Evolutionary conservation across 2,329 filamentous ascomycete species (phyloP).

Genomic region (Fusarium humuli): DNA sequence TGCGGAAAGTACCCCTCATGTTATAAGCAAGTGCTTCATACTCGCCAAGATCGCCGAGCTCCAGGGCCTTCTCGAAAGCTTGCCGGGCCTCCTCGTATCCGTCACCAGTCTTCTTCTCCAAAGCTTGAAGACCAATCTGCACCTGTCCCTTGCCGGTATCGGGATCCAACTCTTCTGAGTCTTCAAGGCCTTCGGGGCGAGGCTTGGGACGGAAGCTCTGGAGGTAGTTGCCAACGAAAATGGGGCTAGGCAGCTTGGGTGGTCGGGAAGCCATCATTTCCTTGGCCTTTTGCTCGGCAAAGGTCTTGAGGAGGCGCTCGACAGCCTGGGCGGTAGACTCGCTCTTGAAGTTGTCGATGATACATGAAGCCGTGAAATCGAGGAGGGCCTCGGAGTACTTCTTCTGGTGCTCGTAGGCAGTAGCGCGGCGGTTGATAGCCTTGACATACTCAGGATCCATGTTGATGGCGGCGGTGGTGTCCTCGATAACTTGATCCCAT

Average conservation of each 20-base stretch:
- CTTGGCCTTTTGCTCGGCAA: constrained; percentile 93
- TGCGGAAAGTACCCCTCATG: constrained; percentile 95
- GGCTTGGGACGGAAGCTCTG: constrained; percentile 93
- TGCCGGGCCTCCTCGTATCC: constrained; percentile 89
- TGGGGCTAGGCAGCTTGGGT: constrained; percentile 91
- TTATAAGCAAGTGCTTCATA: constrained; percentile 94
- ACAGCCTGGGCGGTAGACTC: constrained; percentile 89
- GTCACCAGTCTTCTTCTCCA: constrained; percentile 88
- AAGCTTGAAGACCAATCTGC: constrained; percentile 81
- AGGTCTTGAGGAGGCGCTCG: constrained; percentile 94
- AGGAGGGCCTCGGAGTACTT: constrained; percentile 94
- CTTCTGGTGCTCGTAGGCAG: constrained; percentile 93
- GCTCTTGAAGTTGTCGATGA: constrained; percentile 97
- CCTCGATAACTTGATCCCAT: constrained; percentile 96
- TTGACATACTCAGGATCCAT: constrained; percentile 98
- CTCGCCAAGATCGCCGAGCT: constrained; percentile 81
- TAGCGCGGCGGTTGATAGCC: constrained; percentile 94
- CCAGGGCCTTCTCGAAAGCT: constrained; percentile 88
- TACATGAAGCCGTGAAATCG: constrained; percentile 98
- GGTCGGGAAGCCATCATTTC: constrained; percentile 86
- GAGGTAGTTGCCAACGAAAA: constrained; percentile 98
- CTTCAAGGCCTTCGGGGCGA: constrained; percentile 84
- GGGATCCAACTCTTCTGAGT: constrained; percentile 80
- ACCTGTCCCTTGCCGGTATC: constrained; percentile 87
- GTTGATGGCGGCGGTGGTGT: constrained; percentile 93